Evolutionary conservation across 2,329 filamentous ascomycete genomes (phyloP), one percentile per base, ranked within the genome.

Genomic region (Fusarium dlaminii): DNA sequence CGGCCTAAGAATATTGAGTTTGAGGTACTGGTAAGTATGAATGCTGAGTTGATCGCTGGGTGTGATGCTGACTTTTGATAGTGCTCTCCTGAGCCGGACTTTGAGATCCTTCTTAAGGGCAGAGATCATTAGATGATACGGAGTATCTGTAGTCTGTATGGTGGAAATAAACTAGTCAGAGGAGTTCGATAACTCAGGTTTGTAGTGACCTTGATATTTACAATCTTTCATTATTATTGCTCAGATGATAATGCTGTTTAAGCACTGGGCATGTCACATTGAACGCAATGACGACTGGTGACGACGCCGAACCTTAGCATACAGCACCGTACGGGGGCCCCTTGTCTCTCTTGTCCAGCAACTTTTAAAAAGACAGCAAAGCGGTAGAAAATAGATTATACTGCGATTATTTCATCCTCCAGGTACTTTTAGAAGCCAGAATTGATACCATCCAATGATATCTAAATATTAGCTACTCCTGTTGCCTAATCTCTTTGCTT

Each of bases 1-100:
- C 24, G 68, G 1, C 68, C 63, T 5, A n/a, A 48, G 0, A 72
- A 72, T 11, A 58, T 64, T 4, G 69, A 72, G 22, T 72, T 72
- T 8, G 69, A 72, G 11, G 69, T 70, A 29, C 14, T 72, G 39
- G 69, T 72, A 12, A 49, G 67, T 59, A 5, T 20, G 0, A 1
- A 14, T 5, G 2, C 5, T 11, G 3, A 6, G 3, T 0, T 6
- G 6, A 13, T 32, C 4, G 1, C 8, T 6, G 5, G 6, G 0
- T 0, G 1, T 8, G 0, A 6, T n/a, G 15, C 17, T 56, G 5
- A 29, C 43, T 18, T 4, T 2, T 5, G 1, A 6, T 8, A 70
- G 67, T 59, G 51, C 13, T 70, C 67, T 8, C 67, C 67, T 6
- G 67, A 70, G 3, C 67, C 67, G 3, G 20, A 70, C 2, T 60